Conservation (phyloP, 768 basidiomycete genomes). For the Suillus tomentosus region DNA sequence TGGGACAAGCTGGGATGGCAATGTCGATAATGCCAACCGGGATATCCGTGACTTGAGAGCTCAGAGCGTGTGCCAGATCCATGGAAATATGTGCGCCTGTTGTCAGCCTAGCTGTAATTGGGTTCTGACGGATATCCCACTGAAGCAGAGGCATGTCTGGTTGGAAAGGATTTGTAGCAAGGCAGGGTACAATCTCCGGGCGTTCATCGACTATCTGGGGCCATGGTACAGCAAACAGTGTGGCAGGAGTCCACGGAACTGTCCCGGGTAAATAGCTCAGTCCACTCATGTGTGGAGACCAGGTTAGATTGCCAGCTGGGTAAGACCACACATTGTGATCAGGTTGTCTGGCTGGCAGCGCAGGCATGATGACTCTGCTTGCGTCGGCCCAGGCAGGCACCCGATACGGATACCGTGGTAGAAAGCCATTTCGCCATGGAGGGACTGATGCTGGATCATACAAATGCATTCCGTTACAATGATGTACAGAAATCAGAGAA, state of each 20-base stretch:
- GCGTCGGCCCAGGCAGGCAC: constrained; percentile 1
- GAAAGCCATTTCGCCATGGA: constrained; percentile 7
- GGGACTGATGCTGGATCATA: constrained; percentile 14
- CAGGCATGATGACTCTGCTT: not conserved
- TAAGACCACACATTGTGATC: constrained; percentile 27
- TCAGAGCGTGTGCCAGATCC: constrained; percentile 26
- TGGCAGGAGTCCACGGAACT: constrained; percentile 27
- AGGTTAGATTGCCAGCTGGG: constrained; percentile 28
- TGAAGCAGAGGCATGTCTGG: constrained; percentile 30
- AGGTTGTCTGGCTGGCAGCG: constrained; percentile 22
- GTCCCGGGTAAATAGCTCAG: constrained; percentile 8
- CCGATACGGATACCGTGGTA: not conserved
- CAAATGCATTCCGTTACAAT: not conserved
- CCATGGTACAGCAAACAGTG: constrained; percentile 32
- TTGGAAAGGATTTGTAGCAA: constrained; percentile 36
- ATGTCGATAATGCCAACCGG: constrained; percentile 25
- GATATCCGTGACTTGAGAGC: constrained; percentile 27
- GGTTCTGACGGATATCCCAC: constrained; percentile 41
- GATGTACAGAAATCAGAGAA: not conserved
- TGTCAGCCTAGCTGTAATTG: constrained; percentile 32
- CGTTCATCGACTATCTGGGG: constrained; percentile 17
- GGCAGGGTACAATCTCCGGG: constrained; percentile 27
- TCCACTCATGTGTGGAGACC: constrained; percentile 27
- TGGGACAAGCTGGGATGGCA: constrained; percentile 23
- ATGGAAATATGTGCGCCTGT: constrained; percentile 30